Conservation (phyloP, 2,329 filamentous ascomycete genomes). For the Phoma herbarum region DNA sequence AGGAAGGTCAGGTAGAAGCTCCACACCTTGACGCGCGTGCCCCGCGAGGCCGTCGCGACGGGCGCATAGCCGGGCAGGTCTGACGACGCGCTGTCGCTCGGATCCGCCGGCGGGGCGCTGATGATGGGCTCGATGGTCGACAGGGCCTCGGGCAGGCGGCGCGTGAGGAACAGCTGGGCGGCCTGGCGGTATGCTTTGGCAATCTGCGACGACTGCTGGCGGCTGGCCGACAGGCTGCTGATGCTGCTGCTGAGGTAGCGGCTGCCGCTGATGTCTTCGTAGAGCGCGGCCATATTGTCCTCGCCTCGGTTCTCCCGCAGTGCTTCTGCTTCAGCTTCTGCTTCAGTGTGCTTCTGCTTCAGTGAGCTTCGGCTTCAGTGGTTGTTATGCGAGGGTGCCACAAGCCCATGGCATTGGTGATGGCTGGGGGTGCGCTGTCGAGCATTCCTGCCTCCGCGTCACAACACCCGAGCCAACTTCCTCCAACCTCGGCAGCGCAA, state of each 20-base stretch:
- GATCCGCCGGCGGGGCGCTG: conserved; percentile 58
- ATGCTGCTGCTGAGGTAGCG: conserved; percentile 72
- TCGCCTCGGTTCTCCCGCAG: too few relatives aligned
- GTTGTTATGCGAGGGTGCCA: background rate
- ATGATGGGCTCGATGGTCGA: conserved; percentile 86
- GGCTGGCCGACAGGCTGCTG: conserved; percentile 72
- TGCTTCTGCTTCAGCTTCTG: too few relatives aligned
- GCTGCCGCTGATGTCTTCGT: conserved; percentile 62
- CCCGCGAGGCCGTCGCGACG: conserved; percentile 79
- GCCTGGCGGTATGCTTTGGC: conserved; percentile 95
- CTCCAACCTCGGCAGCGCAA: conserved; percentile 18
- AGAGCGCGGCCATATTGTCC: conserved; percentile 58
- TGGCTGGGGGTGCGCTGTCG: conserved; percentile 9
- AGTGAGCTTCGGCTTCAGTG: too few relatives aligned
- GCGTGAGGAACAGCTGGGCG: conserved; percentile 92
- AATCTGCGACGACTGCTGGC: conserved; percentile 74
- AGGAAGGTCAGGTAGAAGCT: conserved; percentile 94
- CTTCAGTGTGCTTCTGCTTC: too few relatives aligned
- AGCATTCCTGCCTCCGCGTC: conserved; percentile 20
- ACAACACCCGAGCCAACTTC: conserved; percentile 15
- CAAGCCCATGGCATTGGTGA: conserved; percentile 12
- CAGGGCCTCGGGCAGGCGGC: conserved; percentile 87
- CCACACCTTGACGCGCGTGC: conserved; percentile 94
- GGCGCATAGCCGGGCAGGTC: conserved; percentile 63
- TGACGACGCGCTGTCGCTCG: conserved; percentile 29